Evolutionary conservation across 768 basidiomycete genomes (phyloP), one percentile per base, ranked within the genome.

Genomic region (Atractiella rhizophila): DNA sequence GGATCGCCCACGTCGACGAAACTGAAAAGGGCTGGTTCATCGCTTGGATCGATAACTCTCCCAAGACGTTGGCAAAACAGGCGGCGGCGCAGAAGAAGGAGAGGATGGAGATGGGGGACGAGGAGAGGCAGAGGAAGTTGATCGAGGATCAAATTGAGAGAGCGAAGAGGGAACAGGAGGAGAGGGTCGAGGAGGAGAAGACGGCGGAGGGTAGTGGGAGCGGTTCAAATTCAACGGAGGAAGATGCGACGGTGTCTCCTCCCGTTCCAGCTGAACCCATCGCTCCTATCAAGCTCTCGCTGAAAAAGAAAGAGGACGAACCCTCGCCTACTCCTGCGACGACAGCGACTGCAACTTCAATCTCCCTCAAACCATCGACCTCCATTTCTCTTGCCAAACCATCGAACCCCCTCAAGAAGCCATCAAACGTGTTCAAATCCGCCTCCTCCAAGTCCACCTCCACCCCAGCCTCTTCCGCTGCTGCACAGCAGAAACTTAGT

Each of bases 1-100:
- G 91, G 26, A 65, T 91, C 41, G 80, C 76, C 4, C 70, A 79
- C 48, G 91, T 91, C 21, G 91, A 96, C 55, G 88, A 96, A 63
- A 94, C 83, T 33, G 91, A 96, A 62, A 91, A 98, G 63, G 91
- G 91, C 1, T 85, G 80, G 74, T 98, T 86, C 58, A 67, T 98
- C 46, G 72, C 76, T 27, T 98, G 91, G 91, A 79, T 98, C 40
- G 91, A 98, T 59, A 94, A 68, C 59, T 79, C 78, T 43, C 91
- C 91, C 12, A 80, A 83, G 53, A 83, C 91, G 2, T 64, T 98
- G 26, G 81, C 79, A 7, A 82, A 83, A 63, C 74, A 76, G 68
- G 80, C 81, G 59, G 78, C 79, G 13, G 73, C 71, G 18, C 52
- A 76, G 64, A 88, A 94, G 65, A 83, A 86, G 61, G 88, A 96